Evolutionary conservation across 2,329 filamentous ascomycete species (phyloP), one percentile per base, ranked within the genome.

Genomic region (Colletotrichum sp.): DNA sequence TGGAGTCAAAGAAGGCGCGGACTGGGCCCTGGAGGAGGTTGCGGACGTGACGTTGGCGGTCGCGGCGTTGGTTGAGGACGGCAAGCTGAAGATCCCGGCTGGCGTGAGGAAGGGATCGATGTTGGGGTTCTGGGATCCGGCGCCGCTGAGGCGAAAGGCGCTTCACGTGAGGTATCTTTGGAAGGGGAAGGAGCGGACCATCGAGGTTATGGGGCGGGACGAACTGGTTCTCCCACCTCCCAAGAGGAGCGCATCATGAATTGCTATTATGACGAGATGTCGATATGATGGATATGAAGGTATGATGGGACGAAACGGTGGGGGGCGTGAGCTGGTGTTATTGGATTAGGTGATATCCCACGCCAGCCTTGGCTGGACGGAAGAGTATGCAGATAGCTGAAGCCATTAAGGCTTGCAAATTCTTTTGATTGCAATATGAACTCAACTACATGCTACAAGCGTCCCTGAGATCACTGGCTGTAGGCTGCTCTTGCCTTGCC

Each of bases 51-150:
- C 86, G 5, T 81, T 88, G 15, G 85, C 86, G 5, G 76, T 88
- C 33, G 84, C 85, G 18, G 86, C 86, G n/a, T 78, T 89, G 43
- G 81, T 89, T 38, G 82, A 85, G 69, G 80, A 81, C 5, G 78
- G 82, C 7, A 73, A 77, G 57, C 73, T 88, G 15, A 70, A 78
- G 6, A 85, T 87, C 43, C 85, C 86, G 1, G 69, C 70, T 4
- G 84, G 85, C 1, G 77, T 88, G 66, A 78, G 82, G 65, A 87
- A 88, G 81, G 83, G 82, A 58, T 81, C 83, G 43, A 76, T 89
- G 33, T 80, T 87, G 1, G 87, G 87, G 2, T 89, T 89, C 78
- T 89, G 87, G 85, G 87, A 89, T 69, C 87, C 87, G 18, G 84
- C 83, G 15, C 87, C 87, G 7, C 78, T 78, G 38, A 78, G 79